Evolutionary conservation across 148 eudicot species (phyloP), one percentile per base, ranked within the genome.

Genomic region (Amaranthus cruentus): DNA sequence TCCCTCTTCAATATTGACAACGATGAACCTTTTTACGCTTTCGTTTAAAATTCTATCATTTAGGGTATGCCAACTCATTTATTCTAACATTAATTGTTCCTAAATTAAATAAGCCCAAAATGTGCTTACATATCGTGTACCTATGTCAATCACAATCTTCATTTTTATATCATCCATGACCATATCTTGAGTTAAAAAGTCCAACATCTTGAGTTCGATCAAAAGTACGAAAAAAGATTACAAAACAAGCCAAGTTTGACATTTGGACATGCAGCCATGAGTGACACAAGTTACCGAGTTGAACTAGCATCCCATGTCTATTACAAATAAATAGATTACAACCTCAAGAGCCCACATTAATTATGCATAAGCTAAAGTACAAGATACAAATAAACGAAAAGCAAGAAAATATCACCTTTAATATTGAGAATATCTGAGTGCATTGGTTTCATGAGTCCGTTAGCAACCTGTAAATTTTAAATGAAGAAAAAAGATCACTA

Each of bases 341-440:
- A 63, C 47, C 52, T 47, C 51, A 64, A 64, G 6, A n/a, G 12
- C 38, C 43, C 52, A 21, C 52, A 50, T 43, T 64, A 49, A 63
- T 14, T 28, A 12, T 7, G n/a, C 9, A 7, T 21, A 13, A 15
- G 11, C 18, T 21, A 43, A 49, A 73, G 0, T 38, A 14, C 18
- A 13, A 77, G 11, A 12, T 55, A 57, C 38, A 9, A 1, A 49
- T 21, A 70, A 9, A 66, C 7, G 15, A 47, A 58, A 6, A 42
- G 43, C 10, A 50, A 72, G 67, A 13, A 75, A 73, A 56, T 72
- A 80, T 83, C 73, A 88, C 89, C 85, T 55, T 75, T 42, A 74
- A 43, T 53, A 64, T 50, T 59, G 47, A 69, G 52, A 63, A 55
- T 75, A 56, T 43, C 66, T 9, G 77, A 72, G 47, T 78, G 75